Evolutionary conservation across 1,284 basidiomycete species (phyloP).

Genomic region (Tilletia setariae): DNA sequence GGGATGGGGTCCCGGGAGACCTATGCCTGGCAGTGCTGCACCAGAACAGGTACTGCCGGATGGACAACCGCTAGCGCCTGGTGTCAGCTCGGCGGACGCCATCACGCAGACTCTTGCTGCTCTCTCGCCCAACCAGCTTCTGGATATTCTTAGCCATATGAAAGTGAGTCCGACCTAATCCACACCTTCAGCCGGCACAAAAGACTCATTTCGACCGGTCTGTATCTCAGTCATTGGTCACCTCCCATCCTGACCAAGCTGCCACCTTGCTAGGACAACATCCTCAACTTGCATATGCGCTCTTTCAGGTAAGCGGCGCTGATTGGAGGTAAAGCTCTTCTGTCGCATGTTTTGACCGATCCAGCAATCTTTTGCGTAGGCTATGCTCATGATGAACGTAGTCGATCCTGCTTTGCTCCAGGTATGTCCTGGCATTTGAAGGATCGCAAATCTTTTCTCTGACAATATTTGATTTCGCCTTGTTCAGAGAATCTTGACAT

Average conservation of each 20-base stretch:
- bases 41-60: conserved; percentile 68
- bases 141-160: conserved; percentile 96
- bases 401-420: conserved; percentile 81
- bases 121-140: conserved; percentile 77
- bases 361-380: conserved; percentile 50
- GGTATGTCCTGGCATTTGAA: conserved; percentile 55
- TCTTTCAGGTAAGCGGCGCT: conserved; percentile 80
- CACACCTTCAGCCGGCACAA: background rate
- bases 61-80: conserved; percentile 73
- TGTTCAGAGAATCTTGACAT: conserved; percentile 19
- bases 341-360: too few species aligned
- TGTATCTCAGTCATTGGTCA: conserved; percentile 72
- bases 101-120: conserved; percentile 83
- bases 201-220: too few species aligned
- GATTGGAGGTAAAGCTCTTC: too few species aligned
- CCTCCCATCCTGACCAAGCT: conserved; percentile 86
- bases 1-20: conserved; percentile 26
- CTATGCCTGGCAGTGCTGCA: background rate
- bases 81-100: conserved; percentile 73
- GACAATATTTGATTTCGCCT: background rate
- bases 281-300: conserved; percentile 90
- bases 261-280: conserved; percentile 72
- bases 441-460: background rate
- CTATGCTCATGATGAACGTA: conserved; percentile 87
- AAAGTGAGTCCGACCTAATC: conserved; percentile 66